Conservation (phyloP, 805 yeast genomes). For the Yarrowia sp. region DNA sequence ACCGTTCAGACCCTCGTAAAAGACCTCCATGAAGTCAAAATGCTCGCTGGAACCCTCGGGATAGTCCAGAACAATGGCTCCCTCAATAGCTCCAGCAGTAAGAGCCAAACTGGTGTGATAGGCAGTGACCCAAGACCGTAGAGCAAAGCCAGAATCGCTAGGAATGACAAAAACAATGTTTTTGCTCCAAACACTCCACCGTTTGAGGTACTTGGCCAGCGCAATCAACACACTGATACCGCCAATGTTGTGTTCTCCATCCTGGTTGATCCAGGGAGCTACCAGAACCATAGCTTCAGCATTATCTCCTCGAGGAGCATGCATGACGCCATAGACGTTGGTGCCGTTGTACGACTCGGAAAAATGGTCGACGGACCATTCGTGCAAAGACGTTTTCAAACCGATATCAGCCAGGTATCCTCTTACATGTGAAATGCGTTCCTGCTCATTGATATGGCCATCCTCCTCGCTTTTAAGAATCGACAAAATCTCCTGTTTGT, state of each 20-base stretch:
- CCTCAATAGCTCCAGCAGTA: constrained; percentile 92
- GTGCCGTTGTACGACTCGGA: constrained; percentile 40
- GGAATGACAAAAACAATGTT: constrained; percentile 85
- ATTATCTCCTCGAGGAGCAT: constrained; percentile 93
- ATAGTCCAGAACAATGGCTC: constrained; percentile 81
- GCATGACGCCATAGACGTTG: constrained; percentile 73
- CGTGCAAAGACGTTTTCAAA: constrained; percentile 54
- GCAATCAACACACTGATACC: constrained; percentile 73
- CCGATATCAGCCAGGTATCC: constrained; percentile 72
- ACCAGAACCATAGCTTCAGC: constrained; percentile 91
- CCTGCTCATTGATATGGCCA: constrained; percentile 26
- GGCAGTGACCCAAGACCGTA: constrained; percentile 89
- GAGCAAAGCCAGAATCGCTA: constrained; percentile 60
- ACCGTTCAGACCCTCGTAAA: constrained; percentile 88
- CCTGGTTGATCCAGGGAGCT: constrained; percentile 80
- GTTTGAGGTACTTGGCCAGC: constrained; percentile 71
- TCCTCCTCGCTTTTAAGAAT: constrained; percentile 32
- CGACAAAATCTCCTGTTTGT: constrained; percentile 55
- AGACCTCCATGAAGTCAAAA: constrained; percentile 68
- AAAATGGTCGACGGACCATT: constrained; percentile 36
- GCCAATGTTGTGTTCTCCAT: constrained; percentile 65
- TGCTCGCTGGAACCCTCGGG: constrained; percentile 58
- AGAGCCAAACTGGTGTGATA: constrained; percentile 80
- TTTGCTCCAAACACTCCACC: constrained; percentile 94
- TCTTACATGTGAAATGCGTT: constrained; percentile 48